Percentiles rank a stretch among this genome's conserved stretches.
These are phyloP conservation scores for Mitragyna speciosa DNA, from an alignment of 257 asterid species.

Conservation along the genomic window DNA sequence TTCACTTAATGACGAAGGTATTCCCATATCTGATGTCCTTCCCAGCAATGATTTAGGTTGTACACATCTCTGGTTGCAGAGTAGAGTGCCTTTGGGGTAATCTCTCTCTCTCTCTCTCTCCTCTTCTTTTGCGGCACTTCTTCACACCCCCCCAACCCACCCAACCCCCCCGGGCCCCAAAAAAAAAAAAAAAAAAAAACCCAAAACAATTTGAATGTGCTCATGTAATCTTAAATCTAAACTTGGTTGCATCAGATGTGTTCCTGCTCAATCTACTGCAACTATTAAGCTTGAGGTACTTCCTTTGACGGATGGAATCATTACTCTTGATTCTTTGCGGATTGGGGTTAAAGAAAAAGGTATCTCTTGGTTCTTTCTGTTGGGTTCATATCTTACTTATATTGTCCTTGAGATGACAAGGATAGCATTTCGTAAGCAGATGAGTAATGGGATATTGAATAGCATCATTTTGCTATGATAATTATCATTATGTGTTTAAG, in stretches of 20 bases:
- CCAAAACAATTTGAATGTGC: conserved; percentile 5
- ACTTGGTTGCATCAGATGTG: conserved; percentile 47
- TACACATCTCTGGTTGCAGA: conserved; percentile 97
- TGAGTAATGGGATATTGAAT: background rate
- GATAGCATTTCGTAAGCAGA: background rate
- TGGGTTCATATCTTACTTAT: conserved; percentile 17
- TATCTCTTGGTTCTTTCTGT: conserved; percentile 22
- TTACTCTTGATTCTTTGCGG: conserved; percentile 91
- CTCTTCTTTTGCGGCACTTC: background rate
- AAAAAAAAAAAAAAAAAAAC: too few species aligned
- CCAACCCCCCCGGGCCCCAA: too few species aligned
- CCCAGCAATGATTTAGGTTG: conserved; percentile 77
- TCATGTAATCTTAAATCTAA: background rate
- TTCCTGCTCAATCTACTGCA: conserved; percentile 88
- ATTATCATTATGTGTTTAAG: background rate
- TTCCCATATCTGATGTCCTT: conserved; percentile 53
- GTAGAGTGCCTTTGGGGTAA: conserved; percentile 98
- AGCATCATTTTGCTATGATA: background rate
- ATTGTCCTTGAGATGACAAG: background rate
- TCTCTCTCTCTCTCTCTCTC: conserved; percentile 15
- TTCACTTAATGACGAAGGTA: conserved; percentile 37
- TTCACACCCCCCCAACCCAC: background rate
- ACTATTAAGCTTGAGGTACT: conserved; percentile 96
- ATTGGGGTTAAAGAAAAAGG: conserved; percentile 91
- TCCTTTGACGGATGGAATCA: conserved; percentile 94